Evolutionary conservation across 1,284 basidiomycete species (phyloP), one percentile per base, ranked within the genome.

Genomic region (Leccinum pseudoinsigne): DNA sequence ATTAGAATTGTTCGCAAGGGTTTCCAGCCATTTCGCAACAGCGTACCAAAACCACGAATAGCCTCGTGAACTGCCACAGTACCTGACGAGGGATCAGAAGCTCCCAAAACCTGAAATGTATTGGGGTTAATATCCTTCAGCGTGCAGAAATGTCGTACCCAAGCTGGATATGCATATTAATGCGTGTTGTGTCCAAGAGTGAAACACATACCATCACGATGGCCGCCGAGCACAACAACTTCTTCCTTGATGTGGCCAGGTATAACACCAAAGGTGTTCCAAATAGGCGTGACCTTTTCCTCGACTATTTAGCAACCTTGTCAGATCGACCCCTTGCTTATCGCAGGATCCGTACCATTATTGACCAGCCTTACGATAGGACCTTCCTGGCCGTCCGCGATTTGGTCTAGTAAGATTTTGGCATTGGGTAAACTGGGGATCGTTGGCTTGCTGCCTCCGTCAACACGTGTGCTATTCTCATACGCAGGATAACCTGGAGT

Each of bases 1-100:
- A 94, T 80, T 12, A 93, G 74, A 71, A 94, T 87, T 12, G 89
- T 93, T 53, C 94, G 81, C 40, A 93, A 74, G 4, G 93, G 94
- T 70, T 84, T 88, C 93, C 93, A 95, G 16, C 92, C 93, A 38
- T 79, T 81, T 66, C 77, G 77, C 36, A 89, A 70, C 0, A 95
- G 78, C 5, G 77, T 77, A 42, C 90, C 92, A 59, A 93, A 83
- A 3, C 90, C 92, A 55, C 85, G 84, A 58, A 93, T 82, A 31
- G 89, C 78, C 71, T 95, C 93, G 67, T 88, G 82, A 62, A 93
- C 77, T 5, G 87, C 82, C 1, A 87, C 91, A 0, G 91, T 91
- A n/a, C 93, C 94, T 12, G 88, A 89, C 57, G 84, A 87, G 1
- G 94, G 94, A 73, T 95, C 93, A 0, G 83, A 79, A 51, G 81